Base-by-base conservation (phyloP, 257 asterid genomes). In the Henckelia pumila region DNA sequence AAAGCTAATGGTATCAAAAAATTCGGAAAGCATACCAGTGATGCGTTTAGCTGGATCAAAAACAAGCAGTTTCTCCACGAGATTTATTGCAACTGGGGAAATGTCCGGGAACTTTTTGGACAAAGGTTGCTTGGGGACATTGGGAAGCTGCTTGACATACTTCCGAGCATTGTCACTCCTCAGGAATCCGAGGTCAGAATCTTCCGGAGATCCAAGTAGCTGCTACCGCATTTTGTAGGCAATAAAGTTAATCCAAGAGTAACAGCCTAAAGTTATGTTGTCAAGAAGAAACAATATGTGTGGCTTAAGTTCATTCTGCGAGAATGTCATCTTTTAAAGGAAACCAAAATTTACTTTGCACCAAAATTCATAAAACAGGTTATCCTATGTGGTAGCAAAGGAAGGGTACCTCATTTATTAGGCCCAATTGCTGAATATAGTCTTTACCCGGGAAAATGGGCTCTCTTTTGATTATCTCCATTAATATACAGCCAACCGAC, bases 181-280 rank as follows among this genome's bases (percentile, higher is more conserved):
- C 53, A 91, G 76, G 69, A 91, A 91, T 67, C 86, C 96, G 70
- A 91, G 93, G 76, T 91, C 96, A 22, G 95, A 80, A 76, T 86
- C 97, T 73, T 91, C 93, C 19, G 96, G 97, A 67, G 96, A 80
- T 59, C 97, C 97, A 72, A 91, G 59, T 50, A 91, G 82, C 97
- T 91, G 79, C 50, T 69, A 57, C 82, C 75, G 47, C 35, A 71
- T 58, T 62, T 50, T 56, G 30, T 57, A 50, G 49, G 9, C 5
- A 30, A 52, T 53, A 71, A 57, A 26, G 25, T 60, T 55, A n/a
- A 20, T 37, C 62, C 59, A 61, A 56, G 21, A 47, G 5, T 19
- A 63, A 37, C 25, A 62, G 19, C 47, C 56, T 62, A 28, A n/a
- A 58, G 11, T n/a, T 28, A 47, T 20, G 6, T 32, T 60, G 17